Evolutionary conservation across 257 asterid genomes (phyloP).

Genomic region (Salvia rosmarinus): DNA sequence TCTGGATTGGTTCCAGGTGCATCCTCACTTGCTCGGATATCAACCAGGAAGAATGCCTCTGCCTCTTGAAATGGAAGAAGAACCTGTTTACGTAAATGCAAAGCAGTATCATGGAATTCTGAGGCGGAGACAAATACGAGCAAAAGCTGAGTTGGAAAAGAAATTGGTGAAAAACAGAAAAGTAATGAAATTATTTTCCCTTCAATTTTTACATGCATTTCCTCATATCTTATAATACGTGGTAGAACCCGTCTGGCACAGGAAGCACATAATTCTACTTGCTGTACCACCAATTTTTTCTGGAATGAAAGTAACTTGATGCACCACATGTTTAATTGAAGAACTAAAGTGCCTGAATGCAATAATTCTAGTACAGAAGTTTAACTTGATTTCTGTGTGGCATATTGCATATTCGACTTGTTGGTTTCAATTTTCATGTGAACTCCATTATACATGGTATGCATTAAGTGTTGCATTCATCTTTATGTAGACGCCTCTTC

Average conservation of each 20-base stretch:
- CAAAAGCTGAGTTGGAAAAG: conserved; percentile 80
- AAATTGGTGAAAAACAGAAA: conserved; percentile 63
- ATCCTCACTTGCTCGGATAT: conserved; percentile 61
- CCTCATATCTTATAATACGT: neutral
- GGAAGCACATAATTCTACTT: conserved; percentile 14
- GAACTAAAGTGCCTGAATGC: conserved; percentile 14
- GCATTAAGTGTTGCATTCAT: neutral
- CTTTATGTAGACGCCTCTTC: neutral
- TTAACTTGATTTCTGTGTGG: conserved; percentile 2
- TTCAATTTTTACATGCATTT: neutral
- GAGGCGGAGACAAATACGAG: conserved; percentile 78
- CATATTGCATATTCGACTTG: neutral
- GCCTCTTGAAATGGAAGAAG: conserved; percentile 84
- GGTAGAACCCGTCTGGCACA: neutral
- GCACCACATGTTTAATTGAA: neutral
- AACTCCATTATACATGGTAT: neutral
- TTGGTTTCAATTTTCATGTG: conserved; percentile 16
- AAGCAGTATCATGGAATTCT: conserved; percentile 82
- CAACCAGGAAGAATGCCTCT: conserved; percentile 75
- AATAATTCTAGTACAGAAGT: conserved; percentile 14
- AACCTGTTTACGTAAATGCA: conserved; percentile 82
- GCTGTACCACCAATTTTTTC: neutral
- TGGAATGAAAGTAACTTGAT: neutral
- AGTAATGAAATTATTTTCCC: conserved; percentile 43
- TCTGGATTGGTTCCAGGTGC: conserved; percentile 48